phyloP scores from a whole-genome alignment of 1,284 basidiomycete genomes.

The Cryptococcus sp. region DNA sequence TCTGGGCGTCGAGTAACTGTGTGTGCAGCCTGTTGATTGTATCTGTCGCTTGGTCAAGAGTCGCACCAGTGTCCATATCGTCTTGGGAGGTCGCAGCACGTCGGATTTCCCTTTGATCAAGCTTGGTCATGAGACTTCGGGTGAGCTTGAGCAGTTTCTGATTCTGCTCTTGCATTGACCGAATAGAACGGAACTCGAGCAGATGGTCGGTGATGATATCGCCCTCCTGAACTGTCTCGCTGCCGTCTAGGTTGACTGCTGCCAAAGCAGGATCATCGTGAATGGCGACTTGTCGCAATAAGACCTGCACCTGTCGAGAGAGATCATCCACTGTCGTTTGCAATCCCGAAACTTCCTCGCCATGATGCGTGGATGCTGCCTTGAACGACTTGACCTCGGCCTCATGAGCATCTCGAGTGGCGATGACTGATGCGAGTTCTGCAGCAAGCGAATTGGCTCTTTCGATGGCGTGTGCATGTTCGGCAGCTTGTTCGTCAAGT shows the following conservation, averaged over 20 bases:
- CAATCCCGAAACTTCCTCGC: conserved; percentile 70
- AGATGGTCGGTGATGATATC: conserved; percentile 89
- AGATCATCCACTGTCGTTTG: conserved; percentile 81
- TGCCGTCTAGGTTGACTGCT: conserved; percentile 66
- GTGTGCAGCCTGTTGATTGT: conserved; percentile 76
- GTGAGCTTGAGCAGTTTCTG: conserved; percentile 81
- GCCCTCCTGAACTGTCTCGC: conserved; percentile 54
- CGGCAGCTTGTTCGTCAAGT: conserved; percentile 77
- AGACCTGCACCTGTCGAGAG: conserved; percentile 76
- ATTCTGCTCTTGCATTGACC: conserved; percentile 84
- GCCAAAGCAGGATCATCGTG: conserved; percentile 77
- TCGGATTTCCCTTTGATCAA: conserved; percentile 74
- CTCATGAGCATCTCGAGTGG: conserved; percentile 61
- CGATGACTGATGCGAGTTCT: conserved; percentile 68
- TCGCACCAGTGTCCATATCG: conserved; percentile 67
- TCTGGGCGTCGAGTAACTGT: conserved; percentile 69
- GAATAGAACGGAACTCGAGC: conserved; percentile 81
- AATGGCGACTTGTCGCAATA: conserved; percentile 76
- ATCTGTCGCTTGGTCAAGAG: conserved; percentile 81
- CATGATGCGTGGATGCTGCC: conserved; percentile 65
- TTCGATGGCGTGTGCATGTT: conserved; percentile 75
- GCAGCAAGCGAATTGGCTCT: conserved; percentile 77
- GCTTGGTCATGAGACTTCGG: conserved; percentile 72
- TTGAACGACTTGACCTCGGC: conserved; percentile 54
- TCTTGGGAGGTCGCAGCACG: conserved; percentile 61